Evolutionary conservation across 2,329 filamentous ascomycete species (phyloP), one percentile per base, ranked within the genome.

Genomic region (Fusarium concolor): DNA sequence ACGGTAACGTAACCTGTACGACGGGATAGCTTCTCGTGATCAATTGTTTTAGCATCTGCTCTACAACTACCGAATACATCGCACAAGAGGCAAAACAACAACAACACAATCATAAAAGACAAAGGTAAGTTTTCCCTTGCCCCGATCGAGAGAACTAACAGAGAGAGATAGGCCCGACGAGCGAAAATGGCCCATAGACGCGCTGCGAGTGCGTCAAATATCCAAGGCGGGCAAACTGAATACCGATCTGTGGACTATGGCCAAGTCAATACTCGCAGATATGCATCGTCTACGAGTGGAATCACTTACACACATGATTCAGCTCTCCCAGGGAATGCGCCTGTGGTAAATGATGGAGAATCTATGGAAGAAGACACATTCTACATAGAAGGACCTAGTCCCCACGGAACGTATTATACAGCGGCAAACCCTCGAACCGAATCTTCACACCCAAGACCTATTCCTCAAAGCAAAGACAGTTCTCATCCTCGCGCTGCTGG

Each of bases 21-120:
- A 68, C 66, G 31, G 46, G 49, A 66, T 68, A 69, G 47, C 42
- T 59, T 68, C 66, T 69, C 65, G 66, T 68, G 65, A 68, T 62
- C 65, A 63, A 49, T 33, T 55, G 41, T 22, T 41, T 38, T 49
- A 28, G 43, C 43, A 33, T 47, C 18, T 44, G 50, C 41, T 50
- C 43, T 67, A 41, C 49, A 57, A 66, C 51, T 66, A 57, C 66
- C 65, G 65, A 58, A 33, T 29, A 54, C 56, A 60, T 66, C 67
- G 39, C 56, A 68, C 65, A 56, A 56, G 26, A 20, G 37, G 28
- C 41, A 54, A 50, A 26, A 26, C 29, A 41, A 22, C 29, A 41
- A 22, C 42, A 63, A 62, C 26, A 29, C 29, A 17, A 38, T 41
- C 11, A 54, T 46, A 45, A 56, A 33, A 39, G n/a, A 41, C n/a